Evolutionary conservation across 139 green algal species (phyloP).

Genomic region (Microglena sp.): DNA sequence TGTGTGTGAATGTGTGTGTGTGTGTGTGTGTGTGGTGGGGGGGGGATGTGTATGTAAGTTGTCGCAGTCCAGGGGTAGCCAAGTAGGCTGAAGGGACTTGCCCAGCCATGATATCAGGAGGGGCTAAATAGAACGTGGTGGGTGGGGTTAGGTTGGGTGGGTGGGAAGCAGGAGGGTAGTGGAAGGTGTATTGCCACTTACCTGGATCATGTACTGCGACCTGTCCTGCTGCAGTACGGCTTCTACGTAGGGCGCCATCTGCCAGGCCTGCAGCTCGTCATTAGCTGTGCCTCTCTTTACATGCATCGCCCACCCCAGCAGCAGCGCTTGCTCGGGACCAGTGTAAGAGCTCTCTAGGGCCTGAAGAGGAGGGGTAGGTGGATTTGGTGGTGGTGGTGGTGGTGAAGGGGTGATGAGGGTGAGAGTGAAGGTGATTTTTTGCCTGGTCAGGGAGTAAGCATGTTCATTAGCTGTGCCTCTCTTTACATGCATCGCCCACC

Average conservation of each 20-base stretch:
- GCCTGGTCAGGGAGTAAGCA: not conserved
- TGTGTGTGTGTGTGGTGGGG: no score
- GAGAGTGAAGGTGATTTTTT: not conserved
- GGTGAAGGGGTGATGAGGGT: not conserved
- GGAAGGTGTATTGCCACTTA: slow-evolving; percentile 10
- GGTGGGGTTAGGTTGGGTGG: no score
- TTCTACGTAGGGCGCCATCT: slow-evolving; percentile 73
- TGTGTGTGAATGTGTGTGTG: no score
- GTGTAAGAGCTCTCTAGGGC: slow-evolving; percentile 9
- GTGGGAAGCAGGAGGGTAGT: no score
- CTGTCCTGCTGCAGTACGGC: slow-evolving; percentile 56
- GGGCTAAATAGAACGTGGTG: no score
- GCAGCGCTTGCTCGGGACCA: slow-evolving; percentile 57
- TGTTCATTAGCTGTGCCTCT: slow-evolving; percentile 42
- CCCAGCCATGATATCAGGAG: no score
- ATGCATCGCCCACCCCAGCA: slow-evolving; percentile 48
- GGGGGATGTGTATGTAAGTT: no score
- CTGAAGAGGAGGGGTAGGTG: not conserved
- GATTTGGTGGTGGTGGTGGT: not conserved
- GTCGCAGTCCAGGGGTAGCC: no score
- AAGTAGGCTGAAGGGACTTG: no score
- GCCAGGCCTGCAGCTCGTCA: slow-evolving; percentile 40
- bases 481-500: slow-evolving; percentile 38
- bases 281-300: slow-evolving; percentile 46
- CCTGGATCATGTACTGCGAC: slow-evolving; percentile 33